Percentiles rank a stretch among this genome's conserved stretches.
Evolutionary conservation across 495 filamentous ascomycete species (phyloP).

Genomic region (Aspergillus panamensis): DNA sequence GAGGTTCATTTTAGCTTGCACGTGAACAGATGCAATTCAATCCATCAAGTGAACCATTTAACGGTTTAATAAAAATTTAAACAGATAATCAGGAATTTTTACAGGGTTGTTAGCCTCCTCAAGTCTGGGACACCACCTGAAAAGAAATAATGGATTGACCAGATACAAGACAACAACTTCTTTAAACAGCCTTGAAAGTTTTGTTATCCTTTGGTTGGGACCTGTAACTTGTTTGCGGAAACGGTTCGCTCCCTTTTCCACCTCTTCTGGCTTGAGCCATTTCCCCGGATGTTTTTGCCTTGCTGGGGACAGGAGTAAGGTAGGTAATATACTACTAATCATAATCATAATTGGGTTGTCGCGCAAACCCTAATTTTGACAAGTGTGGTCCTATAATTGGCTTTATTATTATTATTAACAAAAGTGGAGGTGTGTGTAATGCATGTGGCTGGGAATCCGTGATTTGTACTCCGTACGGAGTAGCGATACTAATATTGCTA

Average conservation of each 20-base stretch:
- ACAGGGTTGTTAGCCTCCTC: constrained; percentile 12
- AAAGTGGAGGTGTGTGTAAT: too few relatives aligned
- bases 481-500: too few relatives aligned
- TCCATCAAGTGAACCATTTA: too few relatives aligned
- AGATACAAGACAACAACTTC: too few relatives aligned
- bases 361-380: too few relatives aligned
- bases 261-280: constrained; percentile 18
- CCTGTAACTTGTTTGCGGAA: not conserved
- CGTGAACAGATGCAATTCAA: not conserved
- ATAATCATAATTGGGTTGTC: too few relatives aligned
- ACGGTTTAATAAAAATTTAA: too few relatives aligned
- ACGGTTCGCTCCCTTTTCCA: not conserved
- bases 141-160: not conserved
- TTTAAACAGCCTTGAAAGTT: too few relatives aligned
- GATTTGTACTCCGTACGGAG: too few relatives aligned
- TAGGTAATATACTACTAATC: not conserved
- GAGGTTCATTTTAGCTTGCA: constrained; percentile 14
- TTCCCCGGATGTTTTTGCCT: constrained; percentile 14
- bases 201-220: not conserved
- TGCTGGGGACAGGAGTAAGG: not conserved
- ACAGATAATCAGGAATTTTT: not conserved
- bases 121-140: not conserved
- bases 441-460: too few relatives aligned
- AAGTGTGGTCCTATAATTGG: too few relatives aligned
- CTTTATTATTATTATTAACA: too few relatives aligned